A percentile compares a stretch with the other conserved stretches of the same genome.
phyloP scores from a whole-genome alignment of 2,329 filamentous ascomycete species.

The Phialophora expanda region DNA sequence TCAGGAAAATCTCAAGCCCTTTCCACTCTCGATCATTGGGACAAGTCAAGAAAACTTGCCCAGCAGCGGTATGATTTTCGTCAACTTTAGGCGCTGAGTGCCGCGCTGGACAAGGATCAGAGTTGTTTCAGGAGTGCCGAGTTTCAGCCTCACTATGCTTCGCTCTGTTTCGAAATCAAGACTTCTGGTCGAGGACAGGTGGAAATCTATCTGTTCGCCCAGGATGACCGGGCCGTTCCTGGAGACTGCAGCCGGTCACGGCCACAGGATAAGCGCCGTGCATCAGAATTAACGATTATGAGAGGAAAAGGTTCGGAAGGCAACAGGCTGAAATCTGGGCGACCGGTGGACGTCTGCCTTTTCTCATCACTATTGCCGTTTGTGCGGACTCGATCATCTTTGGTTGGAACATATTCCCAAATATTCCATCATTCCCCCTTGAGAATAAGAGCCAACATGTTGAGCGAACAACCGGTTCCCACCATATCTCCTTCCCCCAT shows the following conservation, averaged over 20 bases:
- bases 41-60: background rate
- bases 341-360: background rate
- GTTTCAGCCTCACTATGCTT: background rate
- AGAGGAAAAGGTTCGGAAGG: background rate
- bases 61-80: background rate
- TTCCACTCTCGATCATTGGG: background rate
- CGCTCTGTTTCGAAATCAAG: background rate
- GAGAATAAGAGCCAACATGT: background rate
- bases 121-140: background rate
- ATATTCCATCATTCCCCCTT: background rate
- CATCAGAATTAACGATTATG: background rate
- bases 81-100: background rate
- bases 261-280: background rate
- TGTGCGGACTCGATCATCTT: background rate
- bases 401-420: background rate
- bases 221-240: background rate
- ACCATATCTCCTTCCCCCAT: background rate
- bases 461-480: background rate
- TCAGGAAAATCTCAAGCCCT: background rate
- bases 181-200: background rate
- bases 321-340: constrained; percentile 2
- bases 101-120: background rate
- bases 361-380: background rate
- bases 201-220: too few species aligned
- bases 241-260: background rate